phyloP scores from a whole-genome alignment of 176 grass and related monocot species.

The Triticum urartu region DNA sequence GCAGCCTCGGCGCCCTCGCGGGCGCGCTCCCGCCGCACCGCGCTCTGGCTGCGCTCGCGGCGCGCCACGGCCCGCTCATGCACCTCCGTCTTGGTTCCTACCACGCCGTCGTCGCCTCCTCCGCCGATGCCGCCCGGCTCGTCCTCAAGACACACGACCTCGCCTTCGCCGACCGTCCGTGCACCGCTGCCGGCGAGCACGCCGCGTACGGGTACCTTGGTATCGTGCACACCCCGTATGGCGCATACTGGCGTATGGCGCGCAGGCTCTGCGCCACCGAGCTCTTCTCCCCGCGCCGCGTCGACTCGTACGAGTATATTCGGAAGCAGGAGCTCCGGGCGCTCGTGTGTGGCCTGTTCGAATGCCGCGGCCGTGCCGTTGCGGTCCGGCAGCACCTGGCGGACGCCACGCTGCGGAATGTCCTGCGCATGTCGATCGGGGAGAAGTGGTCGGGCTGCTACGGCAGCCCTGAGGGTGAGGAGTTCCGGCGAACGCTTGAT shows the following conservation, averaged over 20 bases:
- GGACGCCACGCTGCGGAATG: slow-evolving; percentile 42
- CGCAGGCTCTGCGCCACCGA: slow-evolving; percentile 58
- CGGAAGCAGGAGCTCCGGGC: slow-evolving; percentile 39
- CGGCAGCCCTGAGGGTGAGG: slow-evolving; percentile 39
- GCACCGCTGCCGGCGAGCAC: slow-evolving; percentile 46
- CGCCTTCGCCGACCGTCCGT: slow-evolving; percentile 48
- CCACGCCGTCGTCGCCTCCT: slow-evolving; percentile 56
- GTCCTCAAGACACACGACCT: slow-evolving; percentile 69
- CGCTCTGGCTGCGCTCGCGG: slow-evolving; percentile 39
- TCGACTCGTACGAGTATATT: slow-evolving; percentile 51
- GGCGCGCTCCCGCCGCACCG: slow-evolving; percentile 53
- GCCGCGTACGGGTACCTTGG: slow-evolving; percentile 45
- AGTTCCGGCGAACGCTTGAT: slow-evolving; percentile 54
- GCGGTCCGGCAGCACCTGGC: slow-evolving; percentile 43
- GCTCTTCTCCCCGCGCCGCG: slow-evolving; percentile 54
- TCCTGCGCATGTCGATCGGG: slow-evolving; percentile 59
- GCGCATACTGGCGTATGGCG: slow-evolving; percentile 59
- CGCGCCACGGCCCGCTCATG: slow-evolving; percentile 61
- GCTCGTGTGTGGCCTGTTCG: slow-evolving; percentile 26
- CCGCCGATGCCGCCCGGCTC: slow-evolving; percentile 45
- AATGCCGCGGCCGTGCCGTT: not conserved
- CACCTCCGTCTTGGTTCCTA: slow-evolving; percentile 60
- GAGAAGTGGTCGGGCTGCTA: slow-evolving; percentile 41
- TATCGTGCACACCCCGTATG: slow-evolving; percentile 61
- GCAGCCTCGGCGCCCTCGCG: slow-evolving; percentile 39